These are phyloP conservation scores for Escallonia herrerae DNA, from an alignment of 129 eudicot genomes.

Conservation along the genomic window DNA sequence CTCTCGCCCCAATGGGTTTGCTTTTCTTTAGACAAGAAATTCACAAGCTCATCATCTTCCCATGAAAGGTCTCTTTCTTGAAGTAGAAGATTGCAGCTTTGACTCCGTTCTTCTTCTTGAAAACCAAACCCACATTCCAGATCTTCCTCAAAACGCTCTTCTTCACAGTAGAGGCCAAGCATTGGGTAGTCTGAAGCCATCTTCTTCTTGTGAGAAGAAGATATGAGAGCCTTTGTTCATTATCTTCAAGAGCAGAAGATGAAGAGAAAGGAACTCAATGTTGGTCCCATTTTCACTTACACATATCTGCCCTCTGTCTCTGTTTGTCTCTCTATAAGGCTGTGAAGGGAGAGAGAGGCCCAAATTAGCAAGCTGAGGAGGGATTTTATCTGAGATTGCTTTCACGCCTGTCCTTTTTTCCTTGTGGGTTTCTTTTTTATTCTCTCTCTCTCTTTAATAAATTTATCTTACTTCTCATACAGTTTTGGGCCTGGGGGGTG, in stretches of 20 bases:
- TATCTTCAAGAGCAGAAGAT: constrained; percentile 35
- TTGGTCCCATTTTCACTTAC: constrained; percentile 18
- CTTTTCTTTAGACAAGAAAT: constrained; percentile 53
- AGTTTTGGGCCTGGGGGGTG: neutral
- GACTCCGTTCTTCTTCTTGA: constrained; percentile 16
- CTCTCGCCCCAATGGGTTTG: constrained; percentile 11
- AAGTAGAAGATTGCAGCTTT: constrained; percentile 11
- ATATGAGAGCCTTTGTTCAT: constrained; percentile 42
- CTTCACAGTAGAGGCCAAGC: constrained; percentile 56
- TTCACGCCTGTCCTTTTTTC: constrained; percentile 41
- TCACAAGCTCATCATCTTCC: constrained; percentile 66
- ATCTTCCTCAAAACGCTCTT: constrained; percentile 48
- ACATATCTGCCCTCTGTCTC: constrained; percentile 24
- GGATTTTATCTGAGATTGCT: constrained; percentile 40
- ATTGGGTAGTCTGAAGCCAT: constrained; percentile 10
- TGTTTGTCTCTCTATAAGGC: constrained; percentile 14
- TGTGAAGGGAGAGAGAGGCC: constrained; percentile 16
- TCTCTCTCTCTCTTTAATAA: neutral
- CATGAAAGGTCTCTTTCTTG: constrained; percentile 50
- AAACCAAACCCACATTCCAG: constrained; percentile 23
- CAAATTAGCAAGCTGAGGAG: constrained; percentile 26
- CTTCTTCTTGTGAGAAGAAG: constrained; percentile 47
- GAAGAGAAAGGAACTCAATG: constrained; percentile 21
- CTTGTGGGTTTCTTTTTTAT: neutral
- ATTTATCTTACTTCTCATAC: neutral